Conservation (phyloP, 441 rosid species). For the Erysimum pusillum region DNA sequence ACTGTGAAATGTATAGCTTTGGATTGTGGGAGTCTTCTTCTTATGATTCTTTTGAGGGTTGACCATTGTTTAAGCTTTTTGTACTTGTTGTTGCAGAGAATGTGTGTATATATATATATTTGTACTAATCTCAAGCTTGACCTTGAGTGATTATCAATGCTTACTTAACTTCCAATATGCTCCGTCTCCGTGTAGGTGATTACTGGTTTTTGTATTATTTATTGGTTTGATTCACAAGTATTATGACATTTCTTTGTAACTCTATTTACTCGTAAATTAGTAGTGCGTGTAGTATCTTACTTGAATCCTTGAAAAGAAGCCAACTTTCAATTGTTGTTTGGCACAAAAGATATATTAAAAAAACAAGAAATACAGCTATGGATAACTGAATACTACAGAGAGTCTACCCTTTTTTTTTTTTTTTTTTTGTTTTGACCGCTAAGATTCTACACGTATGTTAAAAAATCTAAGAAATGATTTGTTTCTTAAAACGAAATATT, state of each 20-base stretch:
- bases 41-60: neutral
- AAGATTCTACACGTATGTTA: neutral
- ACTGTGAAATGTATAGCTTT: constrained; percentile 23
- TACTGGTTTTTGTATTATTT: neutral
- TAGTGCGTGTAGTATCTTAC: neutral
- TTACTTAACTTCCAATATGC: constrained; percentile 12
- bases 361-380: neutral
- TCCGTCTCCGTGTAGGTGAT: constrained; percentile 1
- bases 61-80: constrained; percentile 22
- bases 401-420: too few species aligned
- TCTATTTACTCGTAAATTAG: neutral
- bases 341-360: neutral
- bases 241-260: neutral
- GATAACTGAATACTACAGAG: neutral
- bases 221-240: constrained; percentile 3
- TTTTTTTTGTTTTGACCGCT: too few species aligned
- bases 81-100: constrained; percentile 19
- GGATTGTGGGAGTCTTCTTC: constrained; percentile 24
- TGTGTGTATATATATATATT: constrained; percentile 10
- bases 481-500: neutral
- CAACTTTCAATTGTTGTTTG: neutral
- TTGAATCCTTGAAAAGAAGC: constrained; percentile 3
- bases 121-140: constrained; percentile 25
- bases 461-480: neutral
- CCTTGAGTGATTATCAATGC: constrained; percentile 23